Evolutionary conservation across 2,329 filamentous ascomycete species (phyloP), one percentile per base, ranked within the genome.

Genomic region (Tolypocladium amazonense): DNA sequence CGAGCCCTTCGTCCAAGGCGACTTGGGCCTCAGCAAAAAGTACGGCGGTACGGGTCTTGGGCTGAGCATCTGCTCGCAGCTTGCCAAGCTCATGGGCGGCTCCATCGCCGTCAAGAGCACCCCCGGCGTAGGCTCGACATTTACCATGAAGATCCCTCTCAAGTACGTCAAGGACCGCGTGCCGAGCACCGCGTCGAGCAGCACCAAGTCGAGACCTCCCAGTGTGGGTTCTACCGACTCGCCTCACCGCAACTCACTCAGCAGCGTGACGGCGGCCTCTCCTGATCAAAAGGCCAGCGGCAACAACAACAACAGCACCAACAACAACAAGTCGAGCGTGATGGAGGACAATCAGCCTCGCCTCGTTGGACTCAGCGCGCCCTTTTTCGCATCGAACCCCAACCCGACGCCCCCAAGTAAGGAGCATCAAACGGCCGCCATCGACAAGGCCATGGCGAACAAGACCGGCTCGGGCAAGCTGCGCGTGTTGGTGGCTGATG

Each of bases 1-100:
- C 70, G 92, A 96, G 71, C 92, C 92, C 0, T 97, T 97, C 69
- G 89, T 96, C 0, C 92, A 97, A 72, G 92, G 89, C n/a, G 92
- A 96, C 69, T 76, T 94, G 1, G 89, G 91, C 0, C 76, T 97
- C 20, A 95, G 89, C 76, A 95, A 91, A 72, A 94, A 94, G 68
- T 95, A 88, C 69, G 91, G 91, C 23, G 92, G 92, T 20, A 96
- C 92, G 1, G 92, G 92, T 4, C 77, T 96, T 1, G 92, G 92
- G 1, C 73, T 97, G 59, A 93, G 89, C 68, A 97, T 97, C 67
- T 96, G 91, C 73, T 88, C 90, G 25, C 92, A 97, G 71, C 77
- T 97, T 43, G 89, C 91, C 3, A 84, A 79, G 20, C 76, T 96
- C 20, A 96, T 97, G 90, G 87, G 86, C 56, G 92, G 92, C 12